Evolutionary conservation across 2,329 filamentous ascomycete species (phyloP).

Genomic region (Colletotrichum neosansevieriae): DNA sequence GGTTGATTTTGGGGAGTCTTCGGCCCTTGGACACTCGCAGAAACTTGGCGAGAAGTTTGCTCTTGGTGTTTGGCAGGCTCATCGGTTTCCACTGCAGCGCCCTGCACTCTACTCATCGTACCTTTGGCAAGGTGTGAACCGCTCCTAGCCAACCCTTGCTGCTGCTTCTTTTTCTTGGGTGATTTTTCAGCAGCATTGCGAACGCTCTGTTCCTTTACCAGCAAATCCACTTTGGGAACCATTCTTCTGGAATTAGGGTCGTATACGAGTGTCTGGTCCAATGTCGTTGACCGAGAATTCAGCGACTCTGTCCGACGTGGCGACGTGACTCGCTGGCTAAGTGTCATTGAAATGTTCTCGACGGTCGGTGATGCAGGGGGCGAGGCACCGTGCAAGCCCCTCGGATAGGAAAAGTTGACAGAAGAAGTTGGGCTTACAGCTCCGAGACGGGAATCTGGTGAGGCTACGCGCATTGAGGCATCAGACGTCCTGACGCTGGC

Average conservation of each 20-base stretch:
- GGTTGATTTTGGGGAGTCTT: conserved; percentile 5
- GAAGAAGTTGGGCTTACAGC: conserved; percentile 63
- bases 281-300: conserved; percentile 43
- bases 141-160: conserved; percentile 51
- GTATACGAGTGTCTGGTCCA: conserved; percentile 66
- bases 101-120: conserved; percentile 64
- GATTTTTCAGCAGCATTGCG: conserved; percentile 55
- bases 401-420: conserved; percentile 71
- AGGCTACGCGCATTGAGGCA: conserved; percentile 52
- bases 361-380: conserved; percentile 50
- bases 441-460: conserved; percentile 53
- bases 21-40: conserved; percentile 10
- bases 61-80: conserved; percentile 23
- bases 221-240: conserved; percentile 61
- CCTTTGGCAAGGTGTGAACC: conserved; percentile 64
- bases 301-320: conserved; percentile 44
- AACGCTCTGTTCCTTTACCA: conserved; percentile 57
- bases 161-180: conserved; percentile 53
- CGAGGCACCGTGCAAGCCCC: conserved; percentile 56
- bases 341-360: conserved; percentile 41
- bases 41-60: conserved; percentile 1
- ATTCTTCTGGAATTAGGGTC: conserved; percentile 76
- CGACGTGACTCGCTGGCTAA: conserved; percentile 43
- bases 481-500: conserved; percentile 60
- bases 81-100: conserved; percentile 56